Evolutionary conservation across 768 basidiomycete genomes (phyloP).

Genomic region (Pisolithus albus): DNA sequence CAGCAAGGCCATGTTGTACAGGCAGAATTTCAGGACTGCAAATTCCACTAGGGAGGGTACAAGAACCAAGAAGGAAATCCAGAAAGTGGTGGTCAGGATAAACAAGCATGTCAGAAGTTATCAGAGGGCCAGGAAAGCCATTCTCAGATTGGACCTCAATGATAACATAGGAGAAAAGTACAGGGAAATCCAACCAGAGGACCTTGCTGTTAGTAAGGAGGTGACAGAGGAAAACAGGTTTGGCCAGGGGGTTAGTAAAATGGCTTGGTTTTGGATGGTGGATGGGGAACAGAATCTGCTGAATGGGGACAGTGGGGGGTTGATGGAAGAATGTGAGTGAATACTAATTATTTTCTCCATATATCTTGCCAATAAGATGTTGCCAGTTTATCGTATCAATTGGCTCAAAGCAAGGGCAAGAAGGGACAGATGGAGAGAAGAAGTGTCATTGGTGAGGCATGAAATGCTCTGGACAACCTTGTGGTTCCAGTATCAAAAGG

Average conservation of each 20-base stretch:
- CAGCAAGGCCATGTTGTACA: conserved; percentile 2
- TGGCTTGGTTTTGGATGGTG: too few species aligned
- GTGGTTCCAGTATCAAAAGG: conserved; percentile 2
- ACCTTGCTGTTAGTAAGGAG: background rate
- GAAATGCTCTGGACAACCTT: conserved; percentile 14
- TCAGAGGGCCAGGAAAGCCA: background rate
- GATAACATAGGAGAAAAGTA: background rate
- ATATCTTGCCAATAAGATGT: background rate
- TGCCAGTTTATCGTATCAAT: conserved; percentile 3
- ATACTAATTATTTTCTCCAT: background rate
- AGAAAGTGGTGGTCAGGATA: background rate
- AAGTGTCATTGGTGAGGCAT: conserved; percentile 8
- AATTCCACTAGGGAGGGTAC: conserved; percentile 1
- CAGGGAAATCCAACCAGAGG: background rate
- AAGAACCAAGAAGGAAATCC: background rate
- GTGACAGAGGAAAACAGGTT: background rate
- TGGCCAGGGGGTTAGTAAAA: background rate
- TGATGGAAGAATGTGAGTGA: background rate
- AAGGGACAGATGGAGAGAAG: conserved; percentile 14
- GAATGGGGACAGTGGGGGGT: background rate
- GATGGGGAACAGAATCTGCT: too few species aligned
- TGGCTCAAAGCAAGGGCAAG: conserved; percentile 13
- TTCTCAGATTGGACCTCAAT: background rate
- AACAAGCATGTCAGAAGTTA: background rate
- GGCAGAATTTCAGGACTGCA: background rate